These are phyloP conservation scores for Neurospora sp. DNA, from an alignment of 495 filamentous ascomycete genomes.

Conservation along the genomic window DNA sequence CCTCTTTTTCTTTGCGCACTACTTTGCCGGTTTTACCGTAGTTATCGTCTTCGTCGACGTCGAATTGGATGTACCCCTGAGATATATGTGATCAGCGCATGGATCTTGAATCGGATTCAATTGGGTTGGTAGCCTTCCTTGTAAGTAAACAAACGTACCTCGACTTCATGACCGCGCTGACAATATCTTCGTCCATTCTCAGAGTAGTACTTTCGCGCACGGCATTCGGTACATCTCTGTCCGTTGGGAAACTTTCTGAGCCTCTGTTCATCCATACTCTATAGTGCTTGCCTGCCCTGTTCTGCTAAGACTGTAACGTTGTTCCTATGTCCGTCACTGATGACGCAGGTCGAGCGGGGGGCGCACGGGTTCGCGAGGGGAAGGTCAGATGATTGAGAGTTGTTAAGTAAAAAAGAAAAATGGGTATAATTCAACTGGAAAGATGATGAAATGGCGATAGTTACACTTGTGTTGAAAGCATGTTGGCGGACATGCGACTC, in stretches of 20 bases:
- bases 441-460: not conserved
- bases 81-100: not conserved
- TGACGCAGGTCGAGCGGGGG: not conserved
- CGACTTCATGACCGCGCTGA: conserved; percentile 42
- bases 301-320: not conserved
- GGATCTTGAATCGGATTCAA: not conserved
- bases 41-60: conserved; percentile 63
- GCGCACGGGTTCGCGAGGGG: not conserved
- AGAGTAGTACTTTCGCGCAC: conserved; percentile 36
- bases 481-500: not conserved
- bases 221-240: conserved; percentile 39
- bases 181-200: conserved; percentile 43
- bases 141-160: conserved; percentile 18
- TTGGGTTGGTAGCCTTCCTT: not conserved
- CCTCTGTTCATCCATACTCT: not conserved
- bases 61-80: conserved; percentile 44
- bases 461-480: not conserved
- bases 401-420: not conserved
- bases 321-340: not conserved
- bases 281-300: not conserved
- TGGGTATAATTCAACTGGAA: not conserved
- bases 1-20: conserved; percentile 33
- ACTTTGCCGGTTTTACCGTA: conserved; percentile 53
- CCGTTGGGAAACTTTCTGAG: conserved; percentile 26
- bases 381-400: not conserved